Evolutionary conservation across 202 grass and related monocot species (phyloP), one percentile per base, ranked within the genome.

Genomic region (Alloteropsis angusta): DNA sequence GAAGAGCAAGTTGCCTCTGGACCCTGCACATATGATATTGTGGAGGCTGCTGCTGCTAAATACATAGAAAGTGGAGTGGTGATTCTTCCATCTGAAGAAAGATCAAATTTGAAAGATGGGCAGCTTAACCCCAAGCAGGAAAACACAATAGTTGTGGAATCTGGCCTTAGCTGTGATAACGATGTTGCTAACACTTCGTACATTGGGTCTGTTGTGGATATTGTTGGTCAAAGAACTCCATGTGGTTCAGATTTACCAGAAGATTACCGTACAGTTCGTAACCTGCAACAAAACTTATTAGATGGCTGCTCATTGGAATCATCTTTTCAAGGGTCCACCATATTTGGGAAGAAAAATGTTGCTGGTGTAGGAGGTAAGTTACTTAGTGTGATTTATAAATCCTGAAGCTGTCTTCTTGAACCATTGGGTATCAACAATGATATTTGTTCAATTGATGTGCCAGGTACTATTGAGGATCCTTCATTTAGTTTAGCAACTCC

Each of bases 341-440:
- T 44, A 4, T 72, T 9, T 71, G 19, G 1, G 23, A 38, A 64
- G 18, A 35, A 55, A 41, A 72, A 26, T 72, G 66, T 18, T 64
- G 56, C 23, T 45, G 62, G 9, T 58, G 52, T 55, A 36, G 43
- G 7, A 80, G 76, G 86, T 83, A 9, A 70, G 86, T 84, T 71
- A 82, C 26, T 25, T 8, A 15, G 6, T 45, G 41, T 45, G 11
- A 54, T 68, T 60, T 79, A 39, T 43, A 53, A 59, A 44, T 5
- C 23, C 35, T 60, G 18, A 66, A 50, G 6, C 66, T 50, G 3
- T 12, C 22, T 57, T 52, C 49, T 23, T 23, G 19, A 23, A 23
- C 8, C 18, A 50, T 78, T 69, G 14, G 6, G 71, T 82, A 77
- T 71, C 37, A 71, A 65, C 72, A 67, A 74, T 74, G 12, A 21